phyloP scores from a whole-genome alignment of 371 early-diverging fungal species.

The Rhizopus microsporus region DNA sequence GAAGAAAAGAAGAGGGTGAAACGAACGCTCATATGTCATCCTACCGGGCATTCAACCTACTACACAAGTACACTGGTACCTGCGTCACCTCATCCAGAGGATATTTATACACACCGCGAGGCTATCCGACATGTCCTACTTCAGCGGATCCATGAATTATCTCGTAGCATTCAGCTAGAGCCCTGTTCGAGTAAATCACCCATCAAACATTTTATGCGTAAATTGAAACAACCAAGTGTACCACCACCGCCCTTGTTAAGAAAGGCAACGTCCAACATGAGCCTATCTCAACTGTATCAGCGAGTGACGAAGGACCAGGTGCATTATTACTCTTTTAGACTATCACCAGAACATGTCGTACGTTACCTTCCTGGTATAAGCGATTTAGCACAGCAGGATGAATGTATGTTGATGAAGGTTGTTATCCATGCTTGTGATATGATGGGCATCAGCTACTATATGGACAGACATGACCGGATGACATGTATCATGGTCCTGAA shows the following conservation, averaged over 20 bases:
- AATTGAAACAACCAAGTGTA: constrained; percentile 24
- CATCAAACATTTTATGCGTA: constrained; percentile 33
- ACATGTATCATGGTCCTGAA: constrained; percentile 41
- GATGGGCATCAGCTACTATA: constrained; percentile 43
- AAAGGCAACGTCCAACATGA: constrained; percentile 37
- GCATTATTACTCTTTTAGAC: constrained; percentile 40
- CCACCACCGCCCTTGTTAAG: constrained; percentile 14
- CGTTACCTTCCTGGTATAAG: constrained; percentile 14
- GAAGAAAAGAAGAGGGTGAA: constrained; percentile 37
- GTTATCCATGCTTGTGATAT: constrained; percentile 43
- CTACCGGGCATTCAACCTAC: constrained; percentile 44
- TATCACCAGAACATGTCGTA: constrained; percentile 22
- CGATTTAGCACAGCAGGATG: constrained; percentile 38
- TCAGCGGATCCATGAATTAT: constrained; percentile 35
- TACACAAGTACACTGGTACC: constrained; percentile 33
- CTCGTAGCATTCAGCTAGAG: constrained; percentile 34
- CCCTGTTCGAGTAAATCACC: constrained; percentile 30
- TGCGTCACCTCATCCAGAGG: constrained; percentile 37
- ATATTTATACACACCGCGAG: constrained; percentile 31
- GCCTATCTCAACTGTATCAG: constrained; percentile 38
- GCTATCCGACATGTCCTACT: constrained; percentile 33
- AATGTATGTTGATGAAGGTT: constrained; percentile 37
- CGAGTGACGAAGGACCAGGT: constrained; percentile 43
- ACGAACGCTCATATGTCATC: constrained; percentile 45
- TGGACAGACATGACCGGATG: constrained; percentile 33